Evolutionary conservation across 306 rosid species (phyloP).

Genomic region (Fragaria nilgerrensis): DNA sequence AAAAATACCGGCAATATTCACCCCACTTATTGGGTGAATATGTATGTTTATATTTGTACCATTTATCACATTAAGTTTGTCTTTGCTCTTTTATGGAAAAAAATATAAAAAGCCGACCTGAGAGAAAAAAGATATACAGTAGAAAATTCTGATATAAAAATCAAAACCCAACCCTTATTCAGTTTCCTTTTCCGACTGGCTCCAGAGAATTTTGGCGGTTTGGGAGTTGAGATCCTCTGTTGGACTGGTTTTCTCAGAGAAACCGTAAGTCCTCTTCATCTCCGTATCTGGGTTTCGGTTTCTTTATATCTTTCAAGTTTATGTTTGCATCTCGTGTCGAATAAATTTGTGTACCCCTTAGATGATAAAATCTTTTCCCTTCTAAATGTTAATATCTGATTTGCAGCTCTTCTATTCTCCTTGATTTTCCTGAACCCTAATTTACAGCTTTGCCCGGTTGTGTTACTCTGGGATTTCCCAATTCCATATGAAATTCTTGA

Average conservation of each 20-base stretch:
- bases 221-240: background rate
- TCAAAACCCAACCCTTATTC: background rate
- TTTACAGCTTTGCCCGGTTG: background rate
- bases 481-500: background rate
- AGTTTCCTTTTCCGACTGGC: background rate
- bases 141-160: background rate
- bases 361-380: no score
- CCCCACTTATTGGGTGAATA: no score
- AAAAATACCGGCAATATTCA: no score
- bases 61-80: no score
- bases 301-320: background rate
- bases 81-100: no score
- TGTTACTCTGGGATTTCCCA: background rate
- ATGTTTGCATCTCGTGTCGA: no score
- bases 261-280: background rate
- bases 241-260: background rate
- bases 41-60: no score
- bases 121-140: no score
- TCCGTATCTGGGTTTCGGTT: background rate
- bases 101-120: no score
- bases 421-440: constrained; percentile 6
- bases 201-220: background rate
- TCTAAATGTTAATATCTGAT: background rate
- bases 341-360: no score
- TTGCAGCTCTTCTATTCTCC: background rate